These are phyloP conservation scores for Polygonum aviculare DNA, from an alignment of 148 eudicot species.

Conservation along the genomic window DNA sequence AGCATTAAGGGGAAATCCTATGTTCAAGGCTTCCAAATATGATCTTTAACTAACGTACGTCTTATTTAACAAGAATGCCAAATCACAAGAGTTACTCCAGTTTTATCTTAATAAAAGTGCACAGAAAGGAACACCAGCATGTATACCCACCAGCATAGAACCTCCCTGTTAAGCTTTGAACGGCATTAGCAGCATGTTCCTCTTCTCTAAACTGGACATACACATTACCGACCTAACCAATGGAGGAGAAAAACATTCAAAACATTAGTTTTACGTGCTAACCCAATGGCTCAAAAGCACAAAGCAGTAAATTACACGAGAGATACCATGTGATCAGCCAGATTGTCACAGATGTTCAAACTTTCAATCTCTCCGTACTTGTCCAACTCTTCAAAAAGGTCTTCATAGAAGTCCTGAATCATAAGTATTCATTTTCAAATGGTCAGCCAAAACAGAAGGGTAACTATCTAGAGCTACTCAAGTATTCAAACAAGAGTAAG, in stretches of 20 bases:
- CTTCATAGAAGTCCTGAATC: constrained; percentile 52
- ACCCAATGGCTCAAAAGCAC: background rate
- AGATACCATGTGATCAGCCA: constrained; percentile 66
- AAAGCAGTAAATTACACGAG: background rate
- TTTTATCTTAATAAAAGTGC: background rate
- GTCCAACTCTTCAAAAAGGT: constrained; percentile 52
- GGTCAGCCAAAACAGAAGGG: background rate
- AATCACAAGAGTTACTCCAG: background rate
- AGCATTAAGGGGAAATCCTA: background rate
- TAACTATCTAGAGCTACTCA: background rate
- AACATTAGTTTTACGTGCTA: background rate
- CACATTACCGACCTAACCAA: constrained; percentile 46
- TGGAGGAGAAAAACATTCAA: background rate
- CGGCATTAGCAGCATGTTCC: constrained; percentile 60
- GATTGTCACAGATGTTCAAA: constrained; percentile 65
- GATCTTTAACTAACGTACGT: background rate
- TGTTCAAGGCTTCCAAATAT: background rate
- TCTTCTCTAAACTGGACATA: constrained; percentile 74
- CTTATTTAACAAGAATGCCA: background rate
- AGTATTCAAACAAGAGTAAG: background rate
- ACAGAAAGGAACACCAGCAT: background rate
- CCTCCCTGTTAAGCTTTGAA: constrained; percentile 43
- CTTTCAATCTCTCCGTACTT: constrained; percentile 69
- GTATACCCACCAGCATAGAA: constrained; percentile 32
- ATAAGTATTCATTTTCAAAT: background rate